Evolutionary conservation across 306 rosid species (phyloP).

Genomic region (Vigna hirtella): DNA sequence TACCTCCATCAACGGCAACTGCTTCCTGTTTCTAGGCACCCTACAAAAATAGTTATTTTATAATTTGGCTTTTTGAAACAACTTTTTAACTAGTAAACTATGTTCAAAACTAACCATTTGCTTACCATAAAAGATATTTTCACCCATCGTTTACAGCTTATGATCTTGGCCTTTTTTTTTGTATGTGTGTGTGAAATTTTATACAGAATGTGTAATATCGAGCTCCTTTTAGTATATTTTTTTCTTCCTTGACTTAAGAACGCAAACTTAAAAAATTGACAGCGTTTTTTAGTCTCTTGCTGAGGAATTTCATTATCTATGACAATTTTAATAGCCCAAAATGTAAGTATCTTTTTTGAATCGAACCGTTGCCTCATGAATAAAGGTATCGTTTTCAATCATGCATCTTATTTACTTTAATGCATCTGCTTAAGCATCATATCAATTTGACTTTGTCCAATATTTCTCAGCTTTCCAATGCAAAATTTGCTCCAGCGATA

Average conservation of each 20-base stretch:
- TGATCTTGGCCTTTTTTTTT: neutral
- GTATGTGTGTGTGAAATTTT: neutral
- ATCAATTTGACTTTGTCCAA: neutral
- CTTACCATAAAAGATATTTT: neutral
- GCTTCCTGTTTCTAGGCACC: conserved; percentile 3
- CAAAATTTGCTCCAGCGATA: neutral
- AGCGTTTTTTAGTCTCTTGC: neutral
- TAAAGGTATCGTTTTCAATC: neutral
- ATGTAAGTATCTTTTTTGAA: neutral
- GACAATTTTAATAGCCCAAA: neutral
- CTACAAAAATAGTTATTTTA: neutral
- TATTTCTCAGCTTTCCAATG: neutral
- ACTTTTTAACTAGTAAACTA: neutral
- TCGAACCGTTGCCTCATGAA: neutral
- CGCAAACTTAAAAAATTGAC: too few species aligned
- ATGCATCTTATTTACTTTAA: neutral
- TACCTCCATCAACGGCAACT: conserved; percentile 30
- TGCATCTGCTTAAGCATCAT: neutral
- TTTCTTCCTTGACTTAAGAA: neutral
- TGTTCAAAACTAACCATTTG: neutral
- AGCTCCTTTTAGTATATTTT: neutral
- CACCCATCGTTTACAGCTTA: neutral
- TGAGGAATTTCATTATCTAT: neutral
- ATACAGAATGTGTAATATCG: neutral
- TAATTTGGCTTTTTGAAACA: neutral